Conservation (phyloP, 148 eudicot genomes). For the Cornus florida region DNA sequence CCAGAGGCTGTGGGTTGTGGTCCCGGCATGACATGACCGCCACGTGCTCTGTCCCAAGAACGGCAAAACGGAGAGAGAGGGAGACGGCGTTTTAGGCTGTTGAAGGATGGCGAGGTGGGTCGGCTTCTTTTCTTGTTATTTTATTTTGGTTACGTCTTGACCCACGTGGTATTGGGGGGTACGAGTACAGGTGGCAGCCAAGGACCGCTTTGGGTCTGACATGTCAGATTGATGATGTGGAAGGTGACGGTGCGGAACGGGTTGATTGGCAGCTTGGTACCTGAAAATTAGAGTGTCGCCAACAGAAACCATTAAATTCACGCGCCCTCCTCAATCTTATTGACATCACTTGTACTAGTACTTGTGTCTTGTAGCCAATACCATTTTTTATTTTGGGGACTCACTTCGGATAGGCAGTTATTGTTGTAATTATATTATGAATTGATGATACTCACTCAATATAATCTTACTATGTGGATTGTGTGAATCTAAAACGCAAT, state of each 20-base stretch:
- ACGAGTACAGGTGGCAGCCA: constrained; percentile 23
- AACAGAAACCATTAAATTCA: neutral
- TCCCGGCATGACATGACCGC: constrained; percentile 51
- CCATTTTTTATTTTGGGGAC: no score
- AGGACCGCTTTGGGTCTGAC: constrained; percentile 14
- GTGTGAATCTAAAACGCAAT: no score
- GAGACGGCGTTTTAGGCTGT: constrained; percentile 14
- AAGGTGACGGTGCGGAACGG: constrained; percentile 14
- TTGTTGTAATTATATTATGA: no score
- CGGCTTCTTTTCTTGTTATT: neutral
- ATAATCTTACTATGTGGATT: no score
- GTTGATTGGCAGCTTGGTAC: constrained; percentile 19
- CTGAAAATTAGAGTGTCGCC: neutral
- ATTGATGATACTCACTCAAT: no score
- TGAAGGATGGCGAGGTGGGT: constrained; percentile 19
- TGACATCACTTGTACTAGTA: neutral
- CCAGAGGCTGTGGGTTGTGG: constrained; percentile 63
- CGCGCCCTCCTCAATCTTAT: neutral
- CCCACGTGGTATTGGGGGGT: constrained; percentile 32
- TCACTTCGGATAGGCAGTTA: no score
- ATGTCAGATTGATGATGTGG: constrained; percentile 31
- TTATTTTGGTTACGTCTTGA: constrained; percentile 15
- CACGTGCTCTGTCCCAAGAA: constrained; percentile 42
- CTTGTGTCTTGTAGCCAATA: no score
- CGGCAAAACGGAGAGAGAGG: constrained; percentile 29